Base-by-base conservation (phyloP, 108 stramenopile genomes). In the Nitzschia sp. region DNA sequence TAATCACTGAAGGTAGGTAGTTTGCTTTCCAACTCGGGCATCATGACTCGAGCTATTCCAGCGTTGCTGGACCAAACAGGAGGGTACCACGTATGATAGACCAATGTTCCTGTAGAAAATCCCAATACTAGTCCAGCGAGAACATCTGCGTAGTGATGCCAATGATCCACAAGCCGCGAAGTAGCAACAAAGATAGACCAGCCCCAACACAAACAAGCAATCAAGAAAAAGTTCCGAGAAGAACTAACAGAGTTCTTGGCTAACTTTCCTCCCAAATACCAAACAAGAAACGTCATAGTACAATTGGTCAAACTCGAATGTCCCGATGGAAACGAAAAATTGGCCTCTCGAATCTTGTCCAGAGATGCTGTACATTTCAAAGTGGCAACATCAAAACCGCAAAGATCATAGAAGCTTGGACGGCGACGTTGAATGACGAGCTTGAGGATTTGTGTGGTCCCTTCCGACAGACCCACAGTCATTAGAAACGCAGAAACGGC, bases 111-210 rank as follows among this genome's bases (percentile, higher is more conserved):
- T 17, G 78, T 69, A 2, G 67, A 57, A 56, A 73, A 53, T 38
- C 92, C 92, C 64, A 94, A 41, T 20, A 79, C 69, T 25, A 80
- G 71, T 51, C 93, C 93, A 53, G 86, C 88, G 19, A 91, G 41
- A 7, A 91, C 79, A 73, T 94, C 93, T 0, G 80, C 66, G 10
- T 86, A 85, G 73, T 94, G 93, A 74, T 94, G 93, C 90, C 90
- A 91, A 55, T 88, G 72, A 69, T 94, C 93, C 29, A 69, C 72
- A 10, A 88, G 29, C 29, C 83, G 69, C 0, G 71, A 73, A 2
- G 67, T 78, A 15, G 72, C 87, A 21, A 81, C 79, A 71, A 80
- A 83, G 10, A 72, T 61, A 21, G 70, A 21, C 71, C 75, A 84
- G 7, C 63, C 56, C 70, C 57, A 72, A 11, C 81, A 77, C 11